phyloP scores from a whole-genome alignment of 2,329 filamentous ascomycete species.

The Trichocomaceae sp. region DNA sequence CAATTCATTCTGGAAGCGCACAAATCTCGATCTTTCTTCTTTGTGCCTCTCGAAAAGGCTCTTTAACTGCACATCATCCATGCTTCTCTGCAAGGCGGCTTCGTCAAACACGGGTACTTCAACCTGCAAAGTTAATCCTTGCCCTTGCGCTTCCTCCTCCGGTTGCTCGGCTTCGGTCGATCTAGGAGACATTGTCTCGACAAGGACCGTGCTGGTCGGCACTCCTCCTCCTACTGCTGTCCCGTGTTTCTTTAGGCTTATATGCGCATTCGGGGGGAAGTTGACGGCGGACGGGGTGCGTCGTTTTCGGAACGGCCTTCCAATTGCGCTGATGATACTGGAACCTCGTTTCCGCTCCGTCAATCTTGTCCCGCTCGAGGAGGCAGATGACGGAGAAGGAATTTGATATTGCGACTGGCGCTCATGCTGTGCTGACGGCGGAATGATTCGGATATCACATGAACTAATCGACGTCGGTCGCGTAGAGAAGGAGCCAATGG shows the following conservation, averaged over 20 bases:
- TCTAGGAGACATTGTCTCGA: constrained; percentile 20
- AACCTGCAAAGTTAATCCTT: constrained; percentile 14
- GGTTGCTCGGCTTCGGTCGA: neutral
- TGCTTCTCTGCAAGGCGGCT: constrained; percentile 29
- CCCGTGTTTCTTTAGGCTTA: constrained; percentile 22
- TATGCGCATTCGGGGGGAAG: constrained; percentile 24
- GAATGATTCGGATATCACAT: constrained; percentile 23
- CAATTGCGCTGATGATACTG: constrained; percentile 30
- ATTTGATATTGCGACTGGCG: neutral
- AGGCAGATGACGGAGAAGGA: constrained; percentile 8
- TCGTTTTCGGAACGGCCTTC: constrained; percentile 31
- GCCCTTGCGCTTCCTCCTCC: constrained; percentile 16
- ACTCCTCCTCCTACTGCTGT: neutral
- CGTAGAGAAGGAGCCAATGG: constrained; percentile 33
- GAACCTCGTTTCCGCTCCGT: constrained; percentile 25
- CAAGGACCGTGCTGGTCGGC: constrained; percentile 28
- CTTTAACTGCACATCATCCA: constrained; percentile 26
- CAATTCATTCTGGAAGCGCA: constrained; percentile 29
- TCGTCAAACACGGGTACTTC: constrained; percentile 32
- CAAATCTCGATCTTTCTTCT: constrained; percentile 25
- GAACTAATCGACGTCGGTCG: constrained; percentile 36
- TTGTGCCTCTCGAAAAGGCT: constrained; percentile 27
- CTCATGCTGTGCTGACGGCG: constrained; percentile 6
- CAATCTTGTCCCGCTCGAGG: constrained; percentile 22
- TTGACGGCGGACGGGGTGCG: constrained; percentile 24